Percentiles rank a stretch among this genome's conserved stretches.
Conservation (phyloP, 2,329 filamentous ascomycete species). For the Pseudogymnoascus sp. region DNA sequence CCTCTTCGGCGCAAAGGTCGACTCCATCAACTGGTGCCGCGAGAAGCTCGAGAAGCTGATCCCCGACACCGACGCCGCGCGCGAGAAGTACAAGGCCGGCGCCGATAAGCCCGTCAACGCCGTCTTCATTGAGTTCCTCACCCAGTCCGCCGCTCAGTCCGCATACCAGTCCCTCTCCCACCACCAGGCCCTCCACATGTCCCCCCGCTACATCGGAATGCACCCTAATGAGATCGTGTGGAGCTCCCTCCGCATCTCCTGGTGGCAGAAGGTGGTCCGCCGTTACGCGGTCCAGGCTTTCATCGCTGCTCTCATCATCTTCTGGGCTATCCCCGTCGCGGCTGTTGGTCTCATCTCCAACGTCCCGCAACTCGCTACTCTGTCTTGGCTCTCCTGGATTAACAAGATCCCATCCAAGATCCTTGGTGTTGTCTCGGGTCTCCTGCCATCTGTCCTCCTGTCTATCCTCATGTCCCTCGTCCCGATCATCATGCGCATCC, state of each 20-base stretch:
- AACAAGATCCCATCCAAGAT: constrained; percentile 60
- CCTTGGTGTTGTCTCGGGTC: constrained; percentile 73
- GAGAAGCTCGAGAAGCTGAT: constrained; percentile 67
- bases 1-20: constrained; percentile 77
- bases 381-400: constrained; percentile 68
- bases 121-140: constrained; percentile 85
- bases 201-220: constrained; percentile 75
- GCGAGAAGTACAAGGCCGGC: constrained; percentile 57
- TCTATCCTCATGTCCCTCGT: constrained; percentile 81
- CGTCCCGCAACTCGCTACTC: constrained; percentile 57
- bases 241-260: constrained; percentile 72
- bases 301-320: constrained; percentile 70
- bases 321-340: constrained; percentile 72
- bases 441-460: constrained; percentile 72
- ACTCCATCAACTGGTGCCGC: constrained; percentile 88
- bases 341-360: constrained; percentile 83
- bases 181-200: constrained; percentile 80
- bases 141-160: constrained; percentile 73
- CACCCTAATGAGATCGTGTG: constrained; percentile 80
- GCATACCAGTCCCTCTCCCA: constrained; percentile 83
- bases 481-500: constrained; percentile 71
- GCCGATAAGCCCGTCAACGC: constrained; percentile 61
- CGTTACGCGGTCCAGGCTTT: constrained; percentile 62
- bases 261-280: constrained; percentile 77
- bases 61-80: constrained; percentile 60